Conservation (phyloP, 2,329 filamentous ascomycete genomes). For the Alternaria sp. region DNA sequence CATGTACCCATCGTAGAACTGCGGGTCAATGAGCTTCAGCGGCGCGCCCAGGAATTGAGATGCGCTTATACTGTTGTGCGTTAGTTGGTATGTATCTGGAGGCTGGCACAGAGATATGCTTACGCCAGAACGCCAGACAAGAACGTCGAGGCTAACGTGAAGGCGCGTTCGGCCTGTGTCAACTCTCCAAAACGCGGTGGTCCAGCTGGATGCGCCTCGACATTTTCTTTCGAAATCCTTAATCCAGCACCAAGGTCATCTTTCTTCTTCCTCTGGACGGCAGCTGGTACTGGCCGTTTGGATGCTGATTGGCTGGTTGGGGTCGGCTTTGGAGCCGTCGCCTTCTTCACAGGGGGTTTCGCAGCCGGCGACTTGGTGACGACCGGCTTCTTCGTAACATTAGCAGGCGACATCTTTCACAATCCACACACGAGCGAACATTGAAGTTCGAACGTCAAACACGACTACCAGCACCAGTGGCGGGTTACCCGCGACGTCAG, state of each 20-base stretch:
- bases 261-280: constrained; percentile 45
- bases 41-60: constrained; percentile 81
- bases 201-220: constrained; percentile 55
- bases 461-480: constrained; percentile 11
- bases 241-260: constrained; percentile 55
- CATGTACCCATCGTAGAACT: constrained; percentile 87
- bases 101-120: constrained; percentile 17
- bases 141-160: constrained; percentile 61
- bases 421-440: constrained; percentile 9
- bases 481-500: constrained; percentile 30
- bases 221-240: constrained; percentile 53
- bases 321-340: constrained; percentile 1
- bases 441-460: constrained; percentile 16
- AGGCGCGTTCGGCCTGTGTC: constrained; percentile 60
- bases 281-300: constrained; percentile 22
- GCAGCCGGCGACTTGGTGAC: constrained; percentile 10
- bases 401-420: constrained; percentile 33
- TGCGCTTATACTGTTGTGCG: constrained; percentile 58
- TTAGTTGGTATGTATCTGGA: constrained; percentile 21
- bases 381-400: constrained; percentile 37
- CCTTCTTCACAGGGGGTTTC: constrained; percentile 7
- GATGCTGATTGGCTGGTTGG: constrained; percentile 24
- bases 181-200: constrained; percentile 57
- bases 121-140: constrained; percentile 60
- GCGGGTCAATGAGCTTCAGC: constrained; percentile 77